phyloP scores from a whole-genome alignment of 352 stramenopile genomes.

The Phytophthora tubulina region DNA sequence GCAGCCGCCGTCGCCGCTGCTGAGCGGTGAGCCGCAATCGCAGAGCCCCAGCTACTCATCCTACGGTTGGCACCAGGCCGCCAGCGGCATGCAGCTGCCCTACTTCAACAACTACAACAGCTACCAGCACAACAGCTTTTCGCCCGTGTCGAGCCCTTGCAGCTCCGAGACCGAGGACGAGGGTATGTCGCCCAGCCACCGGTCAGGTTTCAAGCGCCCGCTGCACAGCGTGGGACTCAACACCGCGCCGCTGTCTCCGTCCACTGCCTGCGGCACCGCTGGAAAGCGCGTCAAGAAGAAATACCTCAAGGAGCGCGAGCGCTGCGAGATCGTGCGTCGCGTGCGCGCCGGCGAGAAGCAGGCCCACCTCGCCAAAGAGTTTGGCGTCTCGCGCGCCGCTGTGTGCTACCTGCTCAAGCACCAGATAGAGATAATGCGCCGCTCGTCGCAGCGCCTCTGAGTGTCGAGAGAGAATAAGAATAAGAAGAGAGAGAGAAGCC shows the following conservation, averaged over 20 bases:
- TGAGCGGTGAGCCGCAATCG: conserved; percentile 15
- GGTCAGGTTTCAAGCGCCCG: conserved; percentile 37
- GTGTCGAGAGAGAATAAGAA: not conserved
- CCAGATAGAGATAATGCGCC: conserved; percentile 67
- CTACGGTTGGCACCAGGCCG: conserved; percentile 32
- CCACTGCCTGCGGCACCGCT: conserved; percentile 18
- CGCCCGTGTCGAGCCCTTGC: conserved; percentile 28
- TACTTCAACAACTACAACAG: conserved; percentile 31
- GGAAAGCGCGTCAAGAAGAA: conserved; percentile 68
- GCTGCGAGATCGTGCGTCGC: conserved; percentile 70
- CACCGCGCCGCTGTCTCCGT: conserved; percentile 23
- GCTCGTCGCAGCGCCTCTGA: conserved; percentile 53
- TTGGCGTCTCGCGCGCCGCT: conserved; percentile 66
- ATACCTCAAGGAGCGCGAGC: conserved; percentile 73
- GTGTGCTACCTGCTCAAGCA: conserved; percentile 77
- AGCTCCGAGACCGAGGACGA: conserved; percentile 46
- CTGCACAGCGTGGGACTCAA: conserved; percentile 33
- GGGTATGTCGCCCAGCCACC: conserved; percentile 23
- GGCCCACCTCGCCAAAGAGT: conserved; percentile 72
- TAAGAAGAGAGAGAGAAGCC: not conserved
- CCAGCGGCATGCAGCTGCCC: conserved; percentile 22
- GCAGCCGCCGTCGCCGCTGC: conserved; percentile 37
- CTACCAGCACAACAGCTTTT: conserved; percentile 19
- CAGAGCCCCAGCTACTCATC: conserved; percentile 24
- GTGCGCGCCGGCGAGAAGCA: conserved; percentile 70